Conservation (phyloP, 2,329 filamentous ascomycete genomes). For the Claviceps monticola region DNA sequence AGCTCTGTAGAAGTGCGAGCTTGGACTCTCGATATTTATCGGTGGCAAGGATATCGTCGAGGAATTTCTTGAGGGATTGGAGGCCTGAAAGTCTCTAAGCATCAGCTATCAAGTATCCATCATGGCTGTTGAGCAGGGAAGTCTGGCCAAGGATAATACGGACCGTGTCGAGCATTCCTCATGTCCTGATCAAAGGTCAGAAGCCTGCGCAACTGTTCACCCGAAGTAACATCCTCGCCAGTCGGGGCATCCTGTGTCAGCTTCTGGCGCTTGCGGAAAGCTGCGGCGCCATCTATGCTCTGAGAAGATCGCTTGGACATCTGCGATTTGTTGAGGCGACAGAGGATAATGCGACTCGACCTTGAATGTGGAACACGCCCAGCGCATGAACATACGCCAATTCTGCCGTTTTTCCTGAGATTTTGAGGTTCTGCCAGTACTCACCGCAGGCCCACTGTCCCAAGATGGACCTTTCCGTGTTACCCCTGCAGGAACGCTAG, state of each 20-base stretch:
- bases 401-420: conserved; percentile 11
- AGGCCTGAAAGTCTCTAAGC: conserved; percentile 34
- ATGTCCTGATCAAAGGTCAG: conserved; percentile 60
- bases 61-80: conserved; percentile 55
- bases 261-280: conserved; percentile 39
- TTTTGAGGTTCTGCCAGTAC: conserved; percentile 23
- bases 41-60: conserved; percentile 48
- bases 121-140: background rate
- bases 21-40: conserved; percentile 27
- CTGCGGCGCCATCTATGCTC: conserved; percentile 25
- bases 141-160: conserved; percentile 7
- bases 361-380: background rate
- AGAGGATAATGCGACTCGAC: background rate
- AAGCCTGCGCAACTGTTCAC: conserved; percentile 53
- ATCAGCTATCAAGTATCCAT: background rate
- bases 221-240: conserved; percentile 47
- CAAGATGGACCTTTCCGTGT: conserved; percentile 5
- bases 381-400: background rate
- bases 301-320: conserved; percentile 33
- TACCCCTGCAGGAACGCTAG: background rate
- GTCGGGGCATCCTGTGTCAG: conserved; percentile 42
- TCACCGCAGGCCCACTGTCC: conserved; percentile 19
- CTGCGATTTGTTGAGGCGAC: background rate
- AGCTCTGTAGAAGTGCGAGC: conserved; percentile 51
- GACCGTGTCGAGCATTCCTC: conserved; percentile 51